Evolutionary conservation across 345 rosid genomes (phyloP), one percentile per base, ranked within the genome.

Genomic region (Jatropha curcas): DNA sequence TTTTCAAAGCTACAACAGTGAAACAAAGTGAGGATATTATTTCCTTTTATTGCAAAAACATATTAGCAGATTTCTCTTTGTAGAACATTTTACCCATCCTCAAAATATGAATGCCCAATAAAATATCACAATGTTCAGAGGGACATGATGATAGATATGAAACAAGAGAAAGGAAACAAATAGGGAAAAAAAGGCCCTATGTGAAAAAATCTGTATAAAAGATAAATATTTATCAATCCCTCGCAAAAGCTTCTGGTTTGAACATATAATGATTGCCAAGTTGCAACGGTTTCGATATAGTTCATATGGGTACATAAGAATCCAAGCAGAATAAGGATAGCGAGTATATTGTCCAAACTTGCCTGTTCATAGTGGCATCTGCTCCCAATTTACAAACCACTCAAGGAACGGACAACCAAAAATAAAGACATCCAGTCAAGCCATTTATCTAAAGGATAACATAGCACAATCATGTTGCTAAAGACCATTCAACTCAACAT

Each of bases 1-100:
- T 87, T 89, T 86, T 89, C 99, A 77, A 94, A 92, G 86, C 98
- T 94, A 71, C 84, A 79, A 2, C 39, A 48, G 28, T 22, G 7
- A 37, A 74, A 65, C 30, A 75, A 35, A 19, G 53, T 16, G 17
- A 33, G 12, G 58, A 17, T 68, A 67, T 77, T 60, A 75, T 63
- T 68, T 56, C 4, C 5, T 41, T 30, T 14, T 11, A 24, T 16
- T 10, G 58, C 3, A 25, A 7, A 1, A 31, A 50, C 22, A 48
- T n/a, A 31, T 16, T 4, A 46, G 13, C 19, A 50, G 2, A 31
- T 31, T 28, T 10, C n/a, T n/a, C n/a, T 5, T 7, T 67, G 37
- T 20, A 37, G 20, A 41, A 63, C 17, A 11, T 13, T 1, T 24
- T 63, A 31, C 24, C 50, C 51, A 24, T 1, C 27, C 11, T 10